These are phyloP conservation scores for Sambucus nigra DNA, from an alignment of 129 eudicot genomes.

Conservation along the genomic window DNA sequence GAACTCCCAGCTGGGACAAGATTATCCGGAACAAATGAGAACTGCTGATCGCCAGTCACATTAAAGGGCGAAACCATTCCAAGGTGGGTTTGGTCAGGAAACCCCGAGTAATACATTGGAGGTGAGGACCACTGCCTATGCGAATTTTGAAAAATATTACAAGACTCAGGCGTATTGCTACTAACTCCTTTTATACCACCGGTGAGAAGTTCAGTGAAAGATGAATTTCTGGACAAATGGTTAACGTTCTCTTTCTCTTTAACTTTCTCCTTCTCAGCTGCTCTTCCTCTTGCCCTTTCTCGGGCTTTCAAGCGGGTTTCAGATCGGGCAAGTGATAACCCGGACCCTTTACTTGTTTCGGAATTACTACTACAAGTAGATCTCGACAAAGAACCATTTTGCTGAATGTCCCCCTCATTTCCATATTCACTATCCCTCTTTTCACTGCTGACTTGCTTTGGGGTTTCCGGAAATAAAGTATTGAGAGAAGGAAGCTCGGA, in stretches of 20 bases:
- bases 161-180: constrained; percentile 4
- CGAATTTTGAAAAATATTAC: constrained; percentile 20
- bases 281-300: constrained; percentile 68
- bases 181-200: constrained; percentile 28
- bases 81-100: constrained; percentile 17
- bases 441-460: constrained; percentile 42
- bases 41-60: constrained; percentile 36
- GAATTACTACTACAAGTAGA: constrained; percentile 78
- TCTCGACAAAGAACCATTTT: constrained; percentile 21
- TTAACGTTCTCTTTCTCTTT: constrained; percentile 33
- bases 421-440: constrained; percentile 23
- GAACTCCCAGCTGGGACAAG: constrained; percentile 35
- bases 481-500: constrained; percentile 60
- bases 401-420: constrained; percentile 19
- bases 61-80: constrained; percentile 34
- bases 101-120: constrained; percentile 48
- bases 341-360: constrained; percentile 83
- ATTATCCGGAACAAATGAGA: constrained; percentile 55
- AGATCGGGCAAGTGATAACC: constrained; percentile 62
- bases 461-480: constrained; percentile 39
- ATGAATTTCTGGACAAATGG: constrained; percentile 42
- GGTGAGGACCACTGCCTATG: constrained; percentile 36
- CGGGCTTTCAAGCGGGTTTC: constrained; percentile 65
- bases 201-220: constrained; percentile 75
- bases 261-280: constrained; percentile 56